A percentile compares a stretch with the other conserved stretches of the same genome.
These are phyloP conservation scores for Thielaviopsis populi DNA, from an alignment of 2,329 filamentous ascomycete genomes.

Conservation along the genomic window DNA sequence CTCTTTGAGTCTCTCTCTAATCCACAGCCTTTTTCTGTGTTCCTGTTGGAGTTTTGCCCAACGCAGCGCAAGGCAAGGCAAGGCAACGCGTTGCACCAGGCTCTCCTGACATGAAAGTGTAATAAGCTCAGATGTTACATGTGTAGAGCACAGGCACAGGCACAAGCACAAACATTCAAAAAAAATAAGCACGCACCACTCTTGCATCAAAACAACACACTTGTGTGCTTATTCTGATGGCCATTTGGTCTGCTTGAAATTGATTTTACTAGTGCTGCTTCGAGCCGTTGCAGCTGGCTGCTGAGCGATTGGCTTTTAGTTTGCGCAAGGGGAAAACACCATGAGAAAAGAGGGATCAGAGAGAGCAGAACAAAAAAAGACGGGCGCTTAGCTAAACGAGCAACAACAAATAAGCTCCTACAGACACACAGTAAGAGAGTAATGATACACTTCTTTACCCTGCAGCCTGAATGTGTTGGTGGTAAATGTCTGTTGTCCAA, in stretches of 20 bases:
- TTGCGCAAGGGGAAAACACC: not conserved
- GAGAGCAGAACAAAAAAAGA: not conserved
- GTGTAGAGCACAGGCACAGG: conserved; percentile 7
- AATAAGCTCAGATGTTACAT: conserved; percentile 6
- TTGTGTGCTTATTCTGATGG: not conserved
- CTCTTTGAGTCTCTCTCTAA: no score
- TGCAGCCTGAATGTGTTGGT: not conserved
- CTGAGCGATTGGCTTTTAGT: not conserved
- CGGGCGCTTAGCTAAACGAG: not conserved
- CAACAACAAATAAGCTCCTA: not conserved
- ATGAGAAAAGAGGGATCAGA: not conserved
- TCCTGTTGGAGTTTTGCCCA: no score
- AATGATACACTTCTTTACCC: not conserved
- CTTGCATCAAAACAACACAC: not conserved
- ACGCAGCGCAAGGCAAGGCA: no score
- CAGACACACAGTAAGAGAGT: not conserved
- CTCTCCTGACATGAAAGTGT: not conserved
- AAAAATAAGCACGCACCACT: not conserved
- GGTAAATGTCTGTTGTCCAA: not conserved
- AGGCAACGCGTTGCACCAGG: not conserved
- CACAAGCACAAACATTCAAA: conserved; percentile 6
- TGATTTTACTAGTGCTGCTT: not conserved
- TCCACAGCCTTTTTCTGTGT: no score
- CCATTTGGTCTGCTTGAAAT: not conserved
- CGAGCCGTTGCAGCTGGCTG: not conserved